These are phyloP conservation scores for Echites panduratus DNA, from an alignment of 257 asterid genomes.

Conservation along the genomic window DNA sequence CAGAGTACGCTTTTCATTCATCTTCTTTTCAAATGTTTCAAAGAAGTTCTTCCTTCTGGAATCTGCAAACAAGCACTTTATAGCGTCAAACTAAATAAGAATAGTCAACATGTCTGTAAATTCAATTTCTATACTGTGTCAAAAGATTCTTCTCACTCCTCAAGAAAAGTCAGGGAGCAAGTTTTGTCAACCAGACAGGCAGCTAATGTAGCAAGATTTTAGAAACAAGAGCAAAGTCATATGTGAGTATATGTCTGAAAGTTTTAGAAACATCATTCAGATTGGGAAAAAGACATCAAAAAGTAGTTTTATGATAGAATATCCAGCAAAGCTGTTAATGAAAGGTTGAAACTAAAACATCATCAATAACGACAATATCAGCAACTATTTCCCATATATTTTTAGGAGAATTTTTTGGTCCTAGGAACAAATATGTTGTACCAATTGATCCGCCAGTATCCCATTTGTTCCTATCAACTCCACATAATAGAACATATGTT, in stretches of 20 bases:
- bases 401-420: constrained; percentile 1
- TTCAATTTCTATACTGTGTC: background rate
- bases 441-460: background rate
- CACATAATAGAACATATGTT: background rate
- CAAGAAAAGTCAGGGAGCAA: background rate
- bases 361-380: background rate
- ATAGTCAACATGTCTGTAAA: background rate
- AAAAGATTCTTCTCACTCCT: constrained; percentile 1
- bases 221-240: constrained; percentile 4
- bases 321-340: background rate
- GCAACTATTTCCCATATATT: background rate
- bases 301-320: background rate
- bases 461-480: background rate
- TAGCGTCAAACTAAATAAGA: background rate
- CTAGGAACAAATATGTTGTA: background rate
- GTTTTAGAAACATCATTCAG: background rate
- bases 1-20: constrained; percentile 64
- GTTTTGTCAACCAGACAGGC: background rate
- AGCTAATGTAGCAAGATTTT: background rate
- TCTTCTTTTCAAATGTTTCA: constrained; percentile 84
- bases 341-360: background rate
- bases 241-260: background rate
- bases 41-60: constrained; percentile 62
- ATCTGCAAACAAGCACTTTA: constrained; percentile 56
- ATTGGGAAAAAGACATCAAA: background rate